Evolutionary conservation across 2,329 filamentous ascomycete species (phyloP).

Genomic region (Diaporthe sp.): DNA sequence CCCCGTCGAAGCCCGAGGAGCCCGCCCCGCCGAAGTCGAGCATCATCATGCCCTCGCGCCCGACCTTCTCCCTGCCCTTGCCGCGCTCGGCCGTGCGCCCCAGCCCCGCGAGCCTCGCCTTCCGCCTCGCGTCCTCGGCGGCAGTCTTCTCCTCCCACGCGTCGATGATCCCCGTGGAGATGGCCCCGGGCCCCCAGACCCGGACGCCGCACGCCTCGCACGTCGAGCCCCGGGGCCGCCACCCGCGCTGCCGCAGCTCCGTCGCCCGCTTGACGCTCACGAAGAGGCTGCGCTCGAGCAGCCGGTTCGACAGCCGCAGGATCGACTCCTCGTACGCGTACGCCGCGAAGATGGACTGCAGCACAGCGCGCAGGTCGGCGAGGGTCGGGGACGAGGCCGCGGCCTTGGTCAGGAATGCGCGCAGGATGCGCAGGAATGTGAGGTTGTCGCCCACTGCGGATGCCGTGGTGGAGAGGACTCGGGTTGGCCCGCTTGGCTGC

Average conservation of each 20-base stretch:
- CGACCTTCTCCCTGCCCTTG: conserved; percentile 44
- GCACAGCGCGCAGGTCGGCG: conserved; percentile 86
- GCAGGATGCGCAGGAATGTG: conserved; percentile 89
- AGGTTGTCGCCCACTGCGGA: conserved; percentile 65
- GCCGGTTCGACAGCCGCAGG: conserved; percentile 84
- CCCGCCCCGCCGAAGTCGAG: background rate
- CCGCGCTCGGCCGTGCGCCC: conserved; percentile 40
- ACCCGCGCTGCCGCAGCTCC: conserved; percentile 83
- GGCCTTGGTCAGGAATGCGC: conserved; percentile 88
- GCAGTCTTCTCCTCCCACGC: conserved; percentile 80
- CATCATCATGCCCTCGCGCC: conserved; percentile 48
- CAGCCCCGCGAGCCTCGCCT: conserved; percentile 56
- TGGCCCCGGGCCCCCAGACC: conserved; percentile 86
- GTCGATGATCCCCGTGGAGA: conserved; percentile 82
- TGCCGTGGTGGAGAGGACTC: conserved; percentile 49
- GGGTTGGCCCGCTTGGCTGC: conserved; percentile 49
- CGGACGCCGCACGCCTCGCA: conserved; percentile 89
- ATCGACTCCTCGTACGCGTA: conserved; percentile 97
- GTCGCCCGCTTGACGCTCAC: conserved; percentile 83
- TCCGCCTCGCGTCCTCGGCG: conserved; percentile 61
- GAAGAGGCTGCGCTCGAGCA: conserved; percentile 92
- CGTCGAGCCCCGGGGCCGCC: conserved; percentile 87
- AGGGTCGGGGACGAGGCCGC: conserved; percentile 87
- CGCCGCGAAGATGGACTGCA: conserved; percentile 91
- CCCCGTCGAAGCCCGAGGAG: conserved; percentile 45